phyloP scores from a whole-genome alignment of 2,329 filamentous ascomycete genomes.

The Fusarium tupiense region DNA sequence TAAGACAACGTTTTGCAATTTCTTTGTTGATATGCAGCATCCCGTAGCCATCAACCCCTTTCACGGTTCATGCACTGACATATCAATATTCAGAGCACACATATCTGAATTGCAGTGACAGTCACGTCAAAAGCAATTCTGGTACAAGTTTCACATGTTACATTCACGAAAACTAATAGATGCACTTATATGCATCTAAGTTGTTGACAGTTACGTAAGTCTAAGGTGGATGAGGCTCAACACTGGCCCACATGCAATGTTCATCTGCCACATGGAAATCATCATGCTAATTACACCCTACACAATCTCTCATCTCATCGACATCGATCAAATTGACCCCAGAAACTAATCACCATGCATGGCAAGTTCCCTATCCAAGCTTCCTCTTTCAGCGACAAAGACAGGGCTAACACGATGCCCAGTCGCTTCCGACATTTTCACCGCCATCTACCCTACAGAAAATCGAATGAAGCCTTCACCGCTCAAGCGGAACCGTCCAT shows the following conservation, averaged over 20 bases:
- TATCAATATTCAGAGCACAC: neutral
- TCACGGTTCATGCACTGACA: neutral
- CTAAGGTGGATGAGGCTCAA: constrained; percentile 21
- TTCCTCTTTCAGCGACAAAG: constrained; percentile 24
- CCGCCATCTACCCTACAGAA: constrained; percentile 42
- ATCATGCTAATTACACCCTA: neutral
- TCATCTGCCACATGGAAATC: constrained; percentile 1
- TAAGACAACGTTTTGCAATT: neutral
- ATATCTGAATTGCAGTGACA: neutral
- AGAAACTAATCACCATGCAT: neutral
- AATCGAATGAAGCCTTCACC: constrained; percentile 33
- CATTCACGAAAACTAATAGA: neutral
- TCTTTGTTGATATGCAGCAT: neutral
- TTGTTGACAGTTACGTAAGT: neutral
- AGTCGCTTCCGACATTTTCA: constrained; percentile 31
- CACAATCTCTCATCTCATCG: neutral
- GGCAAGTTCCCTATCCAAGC: constrained; percentile 7
- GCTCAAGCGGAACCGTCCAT: constrained; percentile 35
- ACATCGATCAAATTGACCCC: neutral
- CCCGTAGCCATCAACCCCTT: neutral
- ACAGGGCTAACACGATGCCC: constrained; percentile 2
- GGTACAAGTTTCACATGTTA: too few relatives aligned
- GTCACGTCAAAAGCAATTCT: neutral
- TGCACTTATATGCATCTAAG: neutral
- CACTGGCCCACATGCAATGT: neutral